These are phyloP conservation scores for Eragrostis nindensis DNA, from an alignment of 176 grass and related monocot species.

Conservation along the genomic window DNA sequence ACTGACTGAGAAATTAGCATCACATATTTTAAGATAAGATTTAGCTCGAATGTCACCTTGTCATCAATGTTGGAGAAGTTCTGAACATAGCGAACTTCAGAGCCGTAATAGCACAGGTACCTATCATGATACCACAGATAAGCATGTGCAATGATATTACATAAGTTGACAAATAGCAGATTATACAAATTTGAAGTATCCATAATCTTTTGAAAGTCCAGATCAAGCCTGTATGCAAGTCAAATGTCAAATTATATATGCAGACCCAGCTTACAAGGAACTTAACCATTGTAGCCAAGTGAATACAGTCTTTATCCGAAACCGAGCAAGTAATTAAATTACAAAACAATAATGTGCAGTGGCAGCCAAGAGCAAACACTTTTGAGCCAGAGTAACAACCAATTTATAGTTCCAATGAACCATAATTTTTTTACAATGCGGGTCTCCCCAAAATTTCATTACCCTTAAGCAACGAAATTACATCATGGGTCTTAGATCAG, in stretches of 20 bases:
- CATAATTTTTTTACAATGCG: background rate
- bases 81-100: constrained; percentile 84
- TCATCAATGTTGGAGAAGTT: constrained; percentile 99
- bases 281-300: background rate
- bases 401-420: background rate
- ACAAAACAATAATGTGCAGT: background rate
- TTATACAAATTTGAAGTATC: background rate
- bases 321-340: background rate
- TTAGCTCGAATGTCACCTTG: constrained; percentile 58
- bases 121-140: constrained; percentile 41
- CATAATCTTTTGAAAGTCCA: background rate
- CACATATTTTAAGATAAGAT: background rate
- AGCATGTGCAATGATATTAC: background rate
- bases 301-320: background rate
- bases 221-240: background rate
- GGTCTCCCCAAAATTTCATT: too few relatives aligned
- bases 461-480: too few relatives aligned
- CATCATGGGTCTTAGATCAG: too few relatives aligned
- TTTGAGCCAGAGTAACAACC: background rate
- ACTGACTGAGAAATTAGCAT: background rate
- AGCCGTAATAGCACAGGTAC: constrained; percentile 73
- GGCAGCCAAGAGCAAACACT: background rate
- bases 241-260: background rate
- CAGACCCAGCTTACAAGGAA: background rate
- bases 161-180: background rate